A percentile compares a stretch with the other conserved stretches of the same genome.
Conservation (phyloP, 176 grass and related monocot genomes). For the Pontederia crassipes region DNA sequence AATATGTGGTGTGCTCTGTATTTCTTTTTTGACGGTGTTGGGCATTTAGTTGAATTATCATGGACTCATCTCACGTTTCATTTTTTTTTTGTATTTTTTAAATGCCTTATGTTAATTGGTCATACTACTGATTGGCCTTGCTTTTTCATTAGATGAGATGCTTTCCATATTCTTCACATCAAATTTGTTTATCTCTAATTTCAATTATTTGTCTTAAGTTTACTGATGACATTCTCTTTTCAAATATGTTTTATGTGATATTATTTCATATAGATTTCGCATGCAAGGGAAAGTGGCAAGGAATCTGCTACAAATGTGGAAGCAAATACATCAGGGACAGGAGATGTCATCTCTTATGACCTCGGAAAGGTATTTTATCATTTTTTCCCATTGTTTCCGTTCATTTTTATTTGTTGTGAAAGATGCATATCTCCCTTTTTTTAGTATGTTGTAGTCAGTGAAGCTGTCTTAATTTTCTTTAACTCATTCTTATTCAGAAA, state of each 20-base stretch:
- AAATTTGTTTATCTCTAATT: no score
- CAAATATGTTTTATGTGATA: conserved; percentile 13
- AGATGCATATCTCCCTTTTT: no score
- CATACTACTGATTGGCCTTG: not conserved
- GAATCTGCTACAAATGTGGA: conserved; percentile 25
- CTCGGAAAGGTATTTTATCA: conserved; percentile 31
- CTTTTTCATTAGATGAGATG: conserved; percentile 25
- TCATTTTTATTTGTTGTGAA: not conserved
- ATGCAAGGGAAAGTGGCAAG: conserved; percentile 37
- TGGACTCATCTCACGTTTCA: not conserved
- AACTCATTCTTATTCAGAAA: no score
- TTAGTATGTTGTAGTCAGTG: no score
- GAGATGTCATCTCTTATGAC: conserved; percentile 22
- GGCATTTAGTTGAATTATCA: not conserved
- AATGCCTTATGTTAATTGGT: not conserved
- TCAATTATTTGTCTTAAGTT: no score
- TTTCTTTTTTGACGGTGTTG: no score
- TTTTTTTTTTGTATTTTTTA: not conserved
- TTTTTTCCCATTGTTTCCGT: no score
- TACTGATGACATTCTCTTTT: not conserved
- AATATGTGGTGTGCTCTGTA: not conserved
- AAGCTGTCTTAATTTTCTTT: no score
- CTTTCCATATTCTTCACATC: not conserved
- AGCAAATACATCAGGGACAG: not conserved
- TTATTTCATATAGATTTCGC: conserved; percentile 30